phyloP scores from a whole-genome alignment of 192 early-diverging fungal species.

The Phlyctochytrium planicorne region DNA sequence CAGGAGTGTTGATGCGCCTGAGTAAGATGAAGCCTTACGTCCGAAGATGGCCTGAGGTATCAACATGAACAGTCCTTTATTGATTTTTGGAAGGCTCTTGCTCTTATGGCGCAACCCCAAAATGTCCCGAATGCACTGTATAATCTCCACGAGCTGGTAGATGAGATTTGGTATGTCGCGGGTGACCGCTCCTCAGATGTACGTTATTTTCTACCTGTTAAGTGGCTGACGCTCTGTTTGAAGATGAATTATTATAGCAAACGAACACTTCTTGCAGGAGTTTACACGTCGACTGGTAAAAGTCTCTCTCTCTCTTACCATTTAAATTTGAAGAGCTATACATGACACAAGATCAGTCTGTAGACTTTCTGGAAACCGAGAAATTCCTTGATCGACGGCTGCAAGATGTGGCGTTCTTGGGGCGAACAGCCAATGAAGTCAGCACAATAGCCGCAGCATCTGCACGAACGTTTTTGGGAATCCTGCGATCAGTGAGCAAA shows the following conservation, averaged over 20 bases:
- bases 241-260: slow-evolving; percentile 91
- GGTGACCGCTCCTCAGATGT: slow-evolving; percentile 82
- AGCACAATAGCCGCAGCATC: background rate
- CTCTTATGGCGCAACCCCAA: slow-evolving; percentile 77
- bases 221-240: background rate
- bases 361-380: slow-evolving; percentile 68
- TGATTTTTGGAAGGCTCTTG: slow-evolving; percentile 49
- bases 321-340: slow-evolving; percentile 67
- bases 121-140: slow-evolving; percentile 68
- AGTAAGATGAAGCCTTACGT: slow-evolving; percentile 72
- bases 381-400: slow-evolving; percentile 79
- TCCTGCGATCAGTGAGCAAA: too few species aligned
- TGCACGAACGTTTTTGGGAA: background rate
- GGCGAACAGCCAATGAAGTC: slow-evolving; percentile 33
- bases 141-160: slow-evolving; percentile 69
- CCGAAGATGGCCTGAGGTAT: slow-evolving; percentile 73
- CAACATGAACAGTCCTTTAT: slow-evolving; percentile 2
- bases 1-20: slow-evolving; percentile 63
- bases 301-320: background rate
- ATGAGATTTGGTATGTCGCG: slow-evolving; percentile 86
- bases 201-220: slow-evolving; percentile 23
- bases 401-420: slow-evolving; percentile 64
- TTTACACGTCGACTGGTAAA: slow-evolving; percentile 74
- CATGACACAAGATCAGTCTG: slow-evolving; percentile 87
- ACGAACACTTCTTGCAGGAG: slow-evolving; percentile 73